Evolutionary conservation across 78 protist genomes (phyloP).

Genomic region (Dictyostelium intermedium): DNA sequence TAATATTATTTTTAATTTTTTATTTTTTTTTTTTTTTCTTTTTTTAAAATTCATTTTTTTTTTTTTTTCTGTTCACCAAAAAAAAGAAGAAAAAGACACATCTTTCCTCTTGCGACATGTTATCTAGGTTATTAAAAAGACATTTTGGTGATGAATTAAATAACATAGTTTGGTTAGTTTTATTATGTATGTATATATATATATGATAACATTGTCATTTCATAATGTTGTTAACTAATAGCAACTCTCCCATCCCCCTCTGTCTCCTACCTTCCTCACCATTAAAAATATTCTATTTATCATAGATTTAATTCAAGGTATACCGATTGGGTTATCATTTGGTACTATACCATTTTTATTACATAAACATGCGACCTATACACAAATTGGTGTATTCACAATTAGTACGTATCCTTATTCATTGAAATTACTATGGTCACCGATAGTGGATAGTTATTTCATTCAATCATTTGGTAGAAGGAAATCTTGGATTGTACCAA

Average conservation of each 20-base stretch:
- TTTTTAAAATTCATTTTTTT: background rate
- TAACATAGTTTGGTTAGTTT: conserved; percentile 24
- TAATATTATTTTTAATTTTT: background rate
- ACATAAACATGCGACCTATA: conserved; percentile 34
- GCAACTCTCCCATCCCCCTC: no score
- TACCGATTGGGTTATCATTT: conserved; percentile 83
- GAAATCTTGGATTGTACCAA: conserved; percentile 93
- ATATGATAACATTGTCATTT: no score
- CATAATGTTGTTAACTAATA: no score
- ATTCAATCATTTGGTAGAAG: conserved; percentile 81
- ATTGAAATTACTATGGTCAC: conserved; percentile 93
- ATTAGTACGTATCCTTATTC: conserved; percentile 85
- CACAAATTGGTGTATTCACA: conserved; percentile 79
- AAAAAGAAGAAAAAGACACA: background rate
- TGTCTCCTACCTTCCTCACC: no score
- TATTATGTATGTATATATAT: conserved; percentile 3
- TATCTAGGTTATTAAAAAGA: background rate
- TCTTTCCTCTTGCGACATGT: background rate
- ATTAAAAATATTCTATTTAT: no score
- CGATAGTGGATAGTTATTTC: conserved; percentile 85
- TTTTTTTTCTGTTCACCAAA: background rate
- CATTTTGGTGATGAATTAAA: conserved; percentile 9
- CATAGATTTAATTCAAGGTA: conserved; percentile 82
- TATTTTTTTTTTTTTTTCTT: background rate
- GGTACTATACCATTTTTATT: conserved; percentile 85